Conservation (phyloP, 371 early-diverging fungal species). For the Haplosporangium sp. region DNA sequence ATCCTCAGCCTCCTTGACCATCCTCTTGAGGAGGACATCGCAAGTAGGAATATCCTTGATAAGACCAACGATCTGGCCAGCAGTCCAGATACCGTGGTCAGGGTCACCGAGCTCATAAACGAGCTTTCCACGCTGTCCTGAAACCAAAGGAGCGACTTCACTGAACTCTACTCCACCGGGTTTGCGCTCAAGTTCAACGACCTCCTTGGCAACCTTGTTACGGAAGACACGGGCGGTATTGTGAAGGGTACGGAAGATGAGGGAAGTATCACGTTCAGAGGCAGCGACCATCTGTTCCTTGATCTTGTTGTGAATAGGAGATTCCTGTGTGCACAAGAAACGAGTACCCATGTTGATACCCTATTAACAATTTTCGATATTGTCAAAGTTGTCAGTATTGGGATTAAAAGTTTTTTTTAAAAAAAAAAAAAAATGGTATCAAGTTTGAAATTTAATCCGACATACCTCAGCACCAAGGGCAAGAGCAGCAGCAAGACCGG, state of each 20-base stretch:
- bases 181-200: conserved; percentile 72
- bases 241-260: conserved; percentile 83
- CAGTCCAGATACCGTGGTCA: conserved; percentile 83
- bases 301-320: conserved; percentile 79
- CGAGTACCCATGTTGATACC: conserved; percentile 88
- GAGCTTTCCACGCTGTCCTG: conserved; percentile 77
- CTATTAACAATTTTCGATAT: not conserved
- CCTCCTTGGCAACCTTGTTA: conserved; percentile 77
- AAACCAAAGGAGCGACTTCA: conserved; percentile 75
- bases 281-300: conserved; percentile 81
- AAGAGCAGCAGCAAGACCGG: conserved; percentile 83
- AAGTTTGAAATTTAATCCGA: not conserved
- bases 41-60: conserved; percentile 86
- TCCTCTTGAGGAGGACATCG: conserved; percentile 68
- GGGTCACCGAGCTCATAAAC: conserved; percentile 78
- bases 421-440: not conserved
- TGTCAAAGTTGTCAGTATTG: not conserved
- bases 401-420: no score
- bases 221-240: conserved; percentile 85
- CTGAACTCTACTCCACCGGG: conserved; percentile 71
- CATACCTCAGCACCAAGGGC: conserved; percentile 78
- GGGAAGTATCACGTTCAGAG: conserved; percentile 73
- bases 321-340: conserved; percentile 84
- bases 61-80: conserved; percentile 79
- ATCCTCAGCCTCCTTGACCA: conserved; percentile 67